Evolutionary conservation across 1,284 basidiomycete genomes (phyloP).

Genomic region (Rhodotorula sp.): DNA sequence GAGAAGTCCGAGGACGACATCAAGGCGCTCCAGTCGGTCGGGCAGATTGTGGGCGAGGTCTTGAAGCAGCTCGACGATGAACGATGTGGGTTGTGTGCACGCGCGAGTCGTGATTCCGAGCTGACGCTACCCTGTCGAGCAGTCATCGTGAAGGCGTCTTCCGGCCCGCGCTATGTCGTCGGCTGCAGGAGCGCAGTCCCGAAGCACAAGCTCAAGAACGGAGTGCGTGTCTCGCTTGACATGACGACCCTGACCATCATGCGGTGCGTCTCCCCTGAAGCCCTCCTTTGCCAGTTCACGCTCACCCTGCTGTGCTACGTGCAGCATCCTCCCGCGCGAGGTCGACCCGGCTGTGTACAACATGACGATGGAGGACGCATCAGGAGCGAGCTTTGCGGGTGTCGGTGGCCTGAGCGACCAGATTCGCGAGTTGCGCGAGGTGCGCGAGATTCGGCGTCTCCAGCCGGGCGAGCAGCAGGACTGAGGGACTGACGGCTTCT

Average conservation of each 20-base stretch:
- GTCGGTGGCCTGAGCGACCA: constrained; percentile 96
- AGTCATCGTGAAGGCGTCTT: constrained; percentile 99
- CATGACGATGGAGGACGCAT: constrained; percentile 98
- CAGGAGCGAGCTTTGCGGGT: constrained; percentile 91
- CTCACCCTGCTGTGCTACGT: too few relatives aligned
- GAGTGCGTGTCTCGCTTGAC: constrained; percentile 94
- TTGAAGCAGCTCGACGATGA: constrained; percentile 98
- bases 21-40: constrained; percentile 97
- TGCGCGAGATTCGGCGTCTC: constrained; percentile 49
- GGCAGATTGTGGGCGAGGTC: constrained; percentile 98
- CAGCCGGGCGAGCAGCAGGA: too few relatives aligned
- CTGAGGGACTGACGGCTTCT: too few relatives aligned
- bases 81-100: constrained; percentile 68
- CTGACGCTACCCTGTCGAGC: constrained; percentile 5
- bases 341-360: constrained; percentile 99
- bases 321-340: constrained; percentile 83
- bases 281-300: neutral
- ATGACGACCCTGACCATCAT: constrained; percentile 99
- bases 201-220: constrained; percentile 80
- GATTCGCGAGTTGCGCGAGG: constrained; percentile 93
- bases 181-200: constrained; percentile 90
- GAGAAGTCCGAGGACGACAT: constrained; percentile 99
- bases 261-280: constrained; percentile 56
- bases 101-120: neutral
- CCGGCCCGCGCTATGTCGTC: constrained; percentile 98